A percentile compares a stretch with the other conserved stretches of the same genome.
These are phyloP conservation scores for Boletus sensibilis DNA, from an alignment of 768 basidiomycete genomes.

Conservation along the genomic window DNA sequence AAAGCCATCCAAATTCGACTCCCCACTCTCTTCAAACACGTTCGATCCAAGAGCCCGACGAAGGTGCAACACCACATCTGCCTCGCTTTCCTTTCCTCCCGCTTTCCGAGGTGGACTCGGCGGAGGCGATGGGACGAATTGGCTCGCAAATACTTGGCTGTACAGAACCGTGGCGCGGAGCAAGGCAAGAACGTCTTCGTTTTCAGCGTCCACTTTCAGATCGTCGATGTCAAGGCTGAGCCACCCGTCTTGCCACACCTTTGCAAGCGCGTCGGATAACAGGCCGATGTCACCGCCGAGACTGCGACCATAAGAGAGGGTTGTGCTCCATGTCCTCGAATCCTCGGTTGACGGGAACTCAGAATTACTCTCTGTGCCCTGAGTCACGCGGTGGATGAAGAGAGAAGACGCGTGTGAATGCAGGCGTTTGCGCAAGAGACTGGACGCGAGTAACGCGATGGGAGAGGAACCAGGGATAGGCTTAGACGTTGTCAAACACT, in stretches of 20 bases:
- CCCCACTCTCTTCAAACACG: conserved; percentile 41
- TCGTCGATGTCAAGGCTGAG: conserved; percentile 30
- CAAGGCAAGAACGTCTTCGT: conserved; percentile 51
- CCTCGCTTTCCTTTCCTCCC: conserved; percentile 7
- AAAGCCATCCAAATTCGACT: conserved; percentile 28
- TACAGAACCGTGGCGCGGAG: conserved; percentile 62
- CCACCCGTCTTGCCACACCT: conserved; percentile 47
- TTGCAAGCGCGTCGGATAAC: conserved; percentile 56
- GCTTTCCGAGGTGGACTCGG: conserved; percentile 47
- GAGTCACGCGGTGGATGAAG: conserved; percentile 50
- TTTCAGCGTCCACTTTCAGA: conserved; percentile 29
- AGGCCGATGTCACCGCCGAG: conserved; percentile 58
- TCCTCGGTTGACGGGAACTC: conserved; percentile 22
- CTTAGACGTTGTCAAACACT: conserved; percentile 32
- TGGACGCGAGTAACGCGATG: conserved; percentile 50
- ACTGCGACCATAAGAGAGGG: conserved; percentile 58
- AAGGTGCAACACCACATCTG: conserved; percentile 45
- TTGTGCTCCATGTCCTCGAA: conserved; percentile 43
- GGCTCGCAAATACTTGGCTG: conserved; percentile 52
- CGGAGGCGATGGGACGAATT: conserved; percentile 54
- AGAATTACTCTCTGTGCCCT: conserved; percentile 13
- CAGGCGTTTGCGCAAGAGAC: conserved; percentile 51
- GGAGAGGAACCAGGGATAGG: conserved; percentile 31
- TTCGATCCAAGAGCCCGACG: conserved; percentile 54
- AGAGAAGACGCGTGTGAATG: conserved; percentile 50